A percentile compares a stretch with the other conserved stretches of the same genome.
phyloP scores from a whole-genome alignment of 2,329 filamentous ascomycete genomes.

The Cryphonectria radicalis region DNA sequence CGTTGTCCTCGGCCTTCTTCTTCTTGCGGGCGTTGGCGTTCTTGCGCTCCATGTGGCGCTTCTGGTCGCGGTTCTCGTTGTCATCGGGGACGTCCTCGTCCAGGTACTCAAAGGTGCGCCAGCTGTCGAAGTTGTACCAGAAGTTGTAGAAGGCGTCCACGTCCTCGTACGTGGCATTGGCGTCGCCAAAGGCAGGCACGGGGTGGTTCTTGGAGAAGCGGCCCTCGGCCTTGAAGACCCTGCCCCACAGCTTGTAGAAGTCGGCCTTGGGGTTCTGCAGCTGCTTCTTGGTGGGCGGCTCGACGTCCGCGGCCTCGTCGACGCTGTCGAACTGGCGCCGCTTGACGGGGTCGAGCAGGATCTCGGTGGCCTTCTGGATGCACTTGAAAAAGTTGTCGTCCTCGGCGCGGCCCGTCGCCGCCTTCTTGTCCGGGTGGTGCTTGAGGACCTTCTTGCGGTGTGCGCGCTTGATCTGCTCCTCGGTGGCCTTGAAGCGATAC shows the following conservation, averaged over 20 bases:
- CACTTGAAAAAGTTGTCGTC: conserved; percentile 99
- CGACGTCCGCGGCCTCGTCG: conserved; percentile 89
- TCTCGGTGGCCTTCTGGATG: conserved; percentile 96
- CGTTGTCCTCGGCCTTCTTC: conserved; percentile 98
- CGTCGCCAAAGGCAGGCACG: conserved; percentile 83
- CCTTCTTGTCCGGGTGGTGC: conserved; percentile 99
- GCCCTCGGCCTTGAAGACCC: conserved; percentile 87
- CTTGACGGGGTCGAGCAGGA: conserved; percentile 89
- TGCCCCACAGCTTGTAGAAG: conserved; percentile 93
- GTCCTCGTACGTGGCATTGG: conserved; percentile 82
- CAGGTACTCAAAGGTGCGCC: conserved; percentile 96
- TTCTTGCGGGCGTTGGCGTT: conserved; percentile 97
- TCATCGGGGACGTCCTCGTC: conserved; percentile 99
- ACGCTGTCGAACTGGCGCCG: conserved; percentile 96
- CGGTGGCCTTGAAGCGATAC: conserved; percentile 89
- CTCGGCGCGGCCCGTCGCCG: conserved; percentile 81
- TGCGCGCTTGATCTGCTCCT: conserved; percentile 98
- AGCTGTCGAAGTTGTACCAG: conserved; percentile 99
- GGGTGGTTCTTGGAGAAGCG: conserved; percentile 93
- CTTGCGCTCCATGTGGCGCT: conserved; percentile 97
- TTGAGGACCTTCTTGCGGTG: conserved; percentile 99
- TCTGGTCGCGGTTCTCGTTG: conserved; percentile 98
- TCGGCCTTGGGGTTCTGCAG: conserved; percentile 71
- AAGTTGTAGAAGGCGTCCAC: conserved; percentile 99
- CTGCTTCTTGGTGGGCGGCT: conserved; percentile 92